These are phyloP conservation scores for Brassica carinata DNA, from an alignment of 345 rosid genomes.

Conservation along the genomic window DNA sequence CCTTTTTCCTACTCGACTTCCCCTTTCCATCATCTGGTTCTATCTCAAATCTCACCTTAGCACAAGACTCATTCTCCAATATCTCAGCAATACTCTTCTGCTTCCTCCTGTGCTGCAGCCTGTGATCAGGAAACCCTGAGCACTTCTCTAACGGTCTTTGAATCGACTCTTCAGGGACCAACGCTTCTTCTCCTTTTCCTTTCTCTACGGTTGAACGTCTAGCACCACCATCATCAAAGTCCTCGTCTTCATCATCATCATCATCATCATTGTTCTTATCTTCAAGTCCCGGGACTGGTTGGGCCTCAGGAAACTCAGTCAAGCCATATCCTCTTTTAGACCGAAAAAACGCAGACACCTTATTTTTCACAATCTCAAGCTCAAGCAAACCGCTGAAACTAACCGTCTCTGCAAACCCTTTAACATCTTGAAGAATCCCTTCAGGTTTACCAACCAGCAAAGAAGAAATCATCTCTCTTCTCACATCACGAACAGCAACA, in stretches of 20 bases:
- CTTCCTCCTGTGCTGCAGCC: conserved; percentile 54
- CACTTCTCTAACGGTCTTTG: conserved; percentile 42
- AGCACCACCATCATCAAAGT: conserved; percentile 9
- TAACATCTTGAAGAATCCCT: conserved; percentile 54
- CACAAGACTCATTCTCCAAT: conserved; percentile 46
- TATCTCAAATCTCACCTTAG: conserved; percentile 34
- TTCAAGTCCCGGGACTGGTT: conserved; percentile 67
- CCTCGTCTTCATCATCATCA: conserved; percentile 37
- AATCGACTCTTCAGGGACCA: conserved; percentile 28
- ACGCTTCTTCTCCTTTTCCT: conserved; percentile 38
- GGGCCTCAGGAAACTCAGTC: conserved; percentile 53
- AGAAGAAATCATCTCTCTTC: conserved; percentile 52
- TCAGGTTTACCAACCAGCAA: conserved; percentile 49
- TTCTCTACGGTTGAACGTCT: conserved; percentile 20
- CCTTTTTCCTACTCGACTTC: conserved; percentile 42
- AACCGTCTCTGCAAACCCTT: conserved; percentile 46
- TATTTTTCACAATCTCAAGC: conserved; percentile 53
- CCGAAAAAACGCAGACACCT: conserved; percentile 70
- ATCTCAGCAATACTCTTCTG: conserved; percentile 91
- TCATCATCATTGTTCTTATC: conserved; percentile 47
- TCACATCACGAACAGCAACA: conserved; percentile 59
- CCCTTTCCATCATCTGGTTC: conserved; percentile 19
- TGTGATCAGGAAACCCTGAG: conserved; percentile 44
- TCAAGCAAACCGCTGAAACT: conserved; percentile 51
- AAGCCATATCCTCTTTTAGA: conserved; percentile 53